Percentiles rank a stretch among this genome's conserved stretches.
Conservation (phyloP, 2,329 filamentous ascomycete species). For the Alternaria sp. region DNA sequence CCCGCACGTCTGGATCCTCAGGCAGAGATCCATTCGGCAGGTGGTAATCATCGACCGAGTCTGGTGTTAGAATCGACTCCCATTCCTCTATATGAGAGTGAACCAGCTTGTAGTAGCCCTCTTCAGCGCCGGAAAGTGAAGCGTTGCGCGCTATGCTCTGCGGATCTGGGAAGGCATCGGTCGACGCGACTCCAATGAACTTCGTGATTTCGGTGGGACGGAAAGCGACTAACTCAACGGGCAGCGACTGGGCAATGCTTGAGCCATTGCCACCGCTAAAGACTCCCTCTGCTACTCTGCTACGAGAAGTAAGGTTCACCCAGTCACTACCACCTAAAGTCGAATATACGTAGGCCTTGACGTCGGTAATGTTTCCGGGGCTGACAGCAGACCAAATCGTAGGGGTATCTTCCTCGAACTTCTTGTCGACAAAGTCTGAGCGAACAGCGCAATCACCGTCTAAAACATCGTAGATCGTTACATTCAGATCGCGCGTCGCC, state of each 20-base stretch:
- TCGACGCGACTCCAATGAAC: conserved; percentile 73
- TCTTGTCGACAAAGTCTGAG: conserved; percentile 66
- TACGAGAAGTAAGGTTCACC: conserved; percentile 55
- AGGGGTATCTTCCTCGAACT: conserved; percentile 59
- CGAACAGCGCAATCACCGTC: conserved; percentile 75
- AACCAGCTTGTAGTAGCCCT: conserved; percentile 66
- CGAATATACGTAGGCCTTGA: conserved; percentile 69
- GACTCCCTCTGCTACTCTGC: conserved; percentile 57
- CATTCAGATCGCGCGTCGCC: conserved; percentile 62
- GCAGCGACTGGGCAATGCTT: conserved; percentile 70
- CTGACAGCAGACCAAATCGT: conserved; percentile 72
- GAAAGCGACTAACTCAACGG: conserved; percentile 63
- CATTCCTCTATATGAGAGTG: conserved; percentile 69
- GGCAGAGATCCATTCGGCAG: conserved; percentile 67
- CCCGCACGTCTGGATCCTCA: conserved; percentile 63
- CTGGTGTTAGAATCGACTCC: conserved; percentile 66
- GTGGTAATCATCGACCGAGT: conserved; percentile 71
- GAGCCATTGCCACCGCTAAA: conserved; percentile 65
- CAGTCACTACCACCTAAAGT: conserved; percentile 58
- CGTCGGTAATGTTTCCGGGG: conserved; percentile 68
- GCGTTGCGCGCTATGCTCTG: conserved; percentile 64
- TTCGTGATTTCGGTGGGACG: conserved; percentile 68
- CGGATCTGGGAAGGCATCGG: conserved; percentile 71
- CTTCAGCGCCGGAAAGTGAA: conserved; percentile 58
- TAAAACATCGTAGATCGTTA: conserved; percentile 71